These are phyloP conservation scores for Cutaneotrichosporon mucoides DNA, from an alignment of 1,284 basidiomycete genomes.

Conservation along the genomic window DNA sequence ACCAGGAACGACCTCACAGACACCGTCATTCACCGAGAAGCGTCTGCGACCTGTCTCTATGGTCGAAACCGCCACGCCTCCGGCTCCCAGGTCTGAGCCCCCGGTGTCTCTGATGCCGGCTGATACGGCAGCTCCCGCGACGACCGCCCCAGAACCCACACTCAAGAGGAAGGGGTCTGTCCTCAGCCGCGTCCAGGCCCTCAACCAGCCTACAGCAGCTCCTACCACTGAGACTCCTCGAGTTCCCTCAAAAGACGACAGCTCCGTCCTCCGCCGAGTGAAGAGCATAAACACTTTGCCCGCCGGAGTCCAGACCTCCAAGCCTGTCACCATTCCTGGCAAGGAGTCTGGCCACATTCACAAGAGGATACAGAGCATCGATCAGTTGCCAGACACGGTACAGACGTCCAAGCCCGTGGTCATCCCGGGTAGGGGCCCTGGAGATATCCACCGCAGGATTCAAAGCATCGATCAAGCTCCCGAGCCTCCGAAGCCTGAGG, in stretches of 20 bases:
- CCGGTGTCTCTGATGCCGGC: background rate
- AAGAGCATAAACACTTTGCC: slow-evolving; percentile 1
- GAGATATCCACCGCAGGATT: background rate
- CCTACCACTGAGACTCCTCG: background rate
- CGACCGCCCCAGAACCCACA: slow-evolving; percentile 1
- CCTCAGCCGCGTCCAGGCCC: slow-evolving; percentile 1
- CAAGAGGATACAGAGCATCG: background rate
- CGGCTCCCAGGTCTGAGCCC: background rate
- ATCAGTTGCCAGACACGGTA: background rate
- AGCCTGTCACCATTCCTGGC: background rate
- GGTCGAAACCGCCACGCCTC: background rate
- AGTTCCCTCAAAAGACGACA: background rate
- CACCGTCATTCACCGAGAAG: no score
- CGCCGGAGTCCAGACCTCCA: background rate
- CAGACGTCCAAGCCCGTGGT: slow-evolving; percentile 2
- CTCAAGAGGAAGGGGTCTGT: background rate
- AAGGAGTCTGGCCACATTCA: background rate
- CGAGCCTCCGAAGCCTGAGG: background rate
- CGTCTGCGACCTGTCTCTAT: background rate
- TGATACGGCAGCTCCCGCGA: background rate
- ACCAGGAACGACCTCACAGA: no score
- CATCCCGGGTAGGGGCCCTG: background rate
- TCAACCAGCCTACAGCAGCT: background rate
- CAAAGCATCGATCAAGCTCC: background rate
- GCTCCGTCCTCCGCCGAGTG: background rate